Evolutionary conservation across 257 asterid genomes (phyloP), one percentile per base, ranked within the genome.

Genomic region (Solanum sitiens): DNA sequence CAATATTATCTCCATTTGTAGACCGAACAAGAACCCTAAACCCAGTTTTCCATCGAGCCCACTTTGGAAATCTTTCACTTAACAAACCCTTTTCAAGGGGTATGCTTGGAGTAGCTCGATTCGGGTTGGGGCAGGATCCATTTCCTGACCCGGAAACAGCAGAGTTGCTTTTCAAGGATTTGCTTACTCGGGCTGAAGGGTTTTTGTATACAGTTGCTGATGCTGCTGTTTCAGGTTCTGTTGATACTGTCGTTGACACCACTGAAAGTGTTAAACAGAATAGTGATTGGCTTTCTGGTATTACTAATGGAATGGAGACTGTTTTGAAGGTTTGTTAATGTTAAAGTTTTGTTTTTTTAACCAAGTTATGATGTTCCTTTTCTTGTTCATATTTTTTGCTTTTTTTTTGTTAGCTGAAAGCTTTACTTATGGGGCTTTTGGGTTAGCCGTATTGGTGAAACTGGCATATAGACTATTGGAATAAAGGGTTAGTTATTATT

Each of bases 241-340:
- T 93, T 12, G 96, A 93, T 87, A 65, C 93, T 2, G 93, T 93
- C 90, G n/a, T 79, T 35, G 94, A 91, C 59, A 87, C 93, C 25
- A 40, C 72, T 70, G 95, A 88, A 86, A 71, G 87, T 61, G 88
- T 92, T 18, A 94, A 96, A 90, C 95, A 96, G 90, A 91, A 90
- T 30, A 87, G 93, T 90, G 99, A 97, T 90, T 97, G 99, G 99
- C 96, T 97, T 88, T 94, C 98, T 88, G 99, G 99, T 93, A 94
- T 97, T 80, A 95, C 98, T 30, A 94, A 91, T 90, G 94, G 94
- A 59, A 96, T 97, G 99, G 99, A 97, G 88, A 16, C 93, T 90
- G 99, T 97, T 88, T 84, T 97, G 88, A 97, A 97, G 99, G 99
- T 97, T 87, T 79, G 94, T 87, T 5, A 59, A 82, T 82, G 45